A percentile compares a stretch with the other conserved stretches of the same genome.
Evolutionary conservation across 805 yeast species (phyloP).

Genomic region (Kockiozyma suomiensis): DNA sequence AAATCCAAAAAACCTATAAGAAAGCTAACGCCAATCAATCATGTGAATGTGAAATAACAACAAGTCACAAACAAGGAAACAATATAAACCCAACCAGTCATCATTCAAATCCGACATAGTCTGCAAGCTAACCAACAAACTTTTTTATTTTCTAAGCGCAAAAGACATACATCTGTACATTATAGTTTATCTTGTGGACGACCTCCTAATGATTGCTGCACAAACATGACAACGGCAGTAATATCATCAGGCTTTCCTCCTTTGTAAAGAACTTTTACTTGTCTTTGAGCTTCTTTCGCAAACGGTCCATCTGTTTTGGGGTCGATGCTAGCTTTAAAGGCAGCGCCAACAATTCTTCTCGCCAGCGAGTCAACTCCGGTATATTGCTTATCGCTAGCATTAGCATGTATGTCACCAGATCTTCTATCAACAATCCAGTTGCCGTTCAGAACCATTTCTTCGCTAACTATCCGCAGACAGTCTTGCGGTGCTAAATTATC

Average conservation of each 20-base stretch:
- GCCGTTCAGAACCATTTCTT: constrained; percentile 47
- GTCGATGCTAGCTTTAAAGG: constrained; percentile 70
- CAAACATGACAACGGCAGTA: constrained; percentile 75
- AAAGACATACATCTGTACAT: not conserved
- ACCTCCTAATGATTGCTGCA: constrained; percentile 39
- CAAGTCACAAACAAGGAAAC: not conserved
- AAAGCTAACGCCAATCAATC: constrained; percentile 8
- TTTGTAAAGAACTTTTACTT: constrained; percentile 67
- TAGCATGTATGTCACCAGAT: constrained; percentile 22
- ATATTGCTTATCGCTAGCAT: constrained; percentile 15
- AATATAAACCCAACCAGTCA: not conserved
- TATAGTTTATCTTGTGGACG: constrained; percentile 9
- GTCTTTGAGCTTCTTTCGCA: constrained; percentile 69
- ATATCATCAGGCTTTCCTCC: constrained; percentile 98
- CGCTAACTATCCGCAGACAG: constrained; percentile 66
- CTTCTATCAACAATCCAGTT: constrained; percentile 38
- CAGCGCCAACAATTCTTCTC: constrained; percentile 61
- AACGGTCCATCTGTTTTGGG: constrained; percentile 79
- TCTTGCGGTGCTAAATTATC: constrained; percentile 80
- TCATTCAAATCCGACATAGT: not conserved
- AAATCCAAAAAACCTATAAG: not conserved
- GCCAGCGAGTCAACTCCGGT: constrained; percentile 53
- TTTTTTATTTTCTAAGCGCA: not conserved
- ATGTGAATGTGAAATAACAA: constrained; percentile 6
- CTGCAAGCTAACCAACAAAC: not conserved